Conservation (phyloP, 768 basidiomycete species). For the Suillus ampliporus region DNA sequence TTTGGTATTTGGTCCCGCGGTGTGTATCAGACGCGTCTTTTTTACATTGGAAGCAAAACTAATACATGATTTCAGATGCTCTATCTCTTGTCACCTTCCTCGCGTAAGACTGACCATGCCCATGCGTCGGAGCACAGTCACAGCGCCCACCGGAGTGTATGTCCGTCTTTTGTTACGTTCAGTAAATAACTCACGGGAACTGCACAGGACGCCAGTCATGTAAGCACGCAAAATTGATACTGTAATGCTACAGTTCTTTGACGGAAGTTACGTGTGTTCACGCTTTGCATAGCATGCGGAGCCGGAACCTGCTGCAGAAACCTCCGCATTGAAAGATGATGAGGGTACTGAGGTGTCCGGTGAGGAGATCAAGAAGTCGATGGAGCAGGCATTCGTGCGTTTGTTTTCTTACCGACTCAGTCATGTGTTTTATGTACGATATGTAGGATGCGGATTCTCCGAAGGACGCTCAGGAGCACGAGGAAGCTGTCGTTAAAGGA, state of each 20-base stretch:
- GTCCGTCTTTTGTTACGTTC: constrained; percentile 15
- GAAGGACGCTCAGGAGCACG: constrained; percentile 34
- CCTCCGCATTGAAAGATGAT: constrained; percentile 30
- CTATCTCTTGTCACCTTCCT: constrained; percentile 38
- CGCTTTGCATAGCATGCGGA: constrained; percentile 23
- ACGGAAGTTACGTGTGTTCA: constrained; percentile 7
- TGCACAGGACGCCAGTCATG: constrained; percentile 24
- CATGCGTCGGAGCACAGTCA: constrained; percentile 27
- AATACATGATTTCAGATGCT: constrained; percentile 26
- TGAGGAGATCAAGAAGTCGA: constrained; percentile 38
- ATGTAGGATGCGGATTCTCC: constrained; percentile 37
- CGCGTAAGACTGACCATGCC: constrained; percentile 28
- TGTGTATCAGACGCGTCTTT: constrained; percentile 18
- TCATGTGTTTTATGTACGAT: constrained; percentile 11
- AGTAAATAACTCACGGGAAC: constrained; percentile 1
- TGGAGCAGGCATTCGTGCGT: constrained; percentile 32
- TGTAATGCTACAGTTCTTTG: constrained; percentile 7
- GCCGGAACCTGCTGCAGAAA: constrained; percentile 13
- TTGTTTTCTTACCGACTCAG: not conserved
- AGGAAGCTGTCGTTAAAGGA: constrained; percentile 25
- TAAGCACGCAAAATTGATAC: constrained; percentile 17
- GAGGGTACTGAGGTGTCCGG: constrained; percentile 35
- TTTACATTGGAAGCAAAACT: not conserved
- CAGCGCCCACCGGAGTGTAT: constrained; percentile 19
- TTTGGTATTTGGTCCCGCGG: constrained; percentile 37